A percentile compares a stretch with the other conserved stretches of the same genome.
These are phyloP conservation scores for Aspergillus glaucus DNA, from an alignment of 2,329 filamentous ascomycete genomes.

Conservation along the genomic window DNA sequence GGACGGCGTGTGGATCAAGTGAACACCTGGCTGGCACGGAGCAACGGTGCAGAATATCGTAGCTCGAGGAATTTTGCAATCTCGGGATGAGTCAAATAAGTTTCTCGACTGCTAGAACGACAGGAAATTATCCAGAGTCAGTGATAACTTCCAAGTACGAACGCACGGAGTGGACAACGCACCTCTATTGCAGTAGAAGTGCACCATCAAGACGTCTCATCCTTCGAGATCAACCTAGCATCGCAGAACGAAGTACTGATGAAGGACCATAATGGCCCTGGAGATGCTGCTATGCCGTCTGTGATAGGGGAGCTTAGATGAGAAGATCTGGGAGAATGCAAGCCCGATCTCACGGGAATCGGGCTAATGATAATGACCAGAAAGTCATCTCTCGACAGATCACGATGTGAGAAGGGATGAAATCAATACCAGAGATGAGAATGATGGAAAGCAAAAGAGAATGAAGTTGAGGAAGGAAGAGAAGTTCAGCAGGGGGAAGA, in stretches of 20 bases:
- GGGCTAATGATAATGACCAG: not conserved
- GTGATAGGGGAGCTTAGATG: too few species aligned
- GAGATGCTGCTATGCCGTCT: too few species aligned
- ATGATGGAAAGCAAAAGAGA: not conserved
- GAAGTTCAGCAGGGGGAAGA: slow-evolving; percentile 4
- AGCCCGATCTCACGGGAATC: not conserved
- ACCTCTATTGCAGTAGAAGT: not conserved
- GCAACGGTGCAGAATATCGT: not conserved
- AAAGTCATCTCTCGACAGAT: not conserved
- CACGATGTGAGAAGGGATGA: not conserved
- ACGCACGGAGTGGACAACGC: too few species aligned
- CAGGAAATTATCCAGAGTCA: too few species aligned
- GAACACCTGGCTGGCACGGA: not conserved
- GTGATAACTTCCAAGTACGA: too few species aligned
- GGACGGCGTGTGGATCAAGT: not conserved
- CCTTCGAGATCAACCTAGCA: not conserved
- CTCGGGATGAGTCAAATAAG: too few species aligned
- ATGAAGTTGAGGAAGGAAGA: not conserved
- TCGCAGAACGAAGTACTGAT: not conserved
- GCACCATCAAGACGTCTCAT: not conserved
- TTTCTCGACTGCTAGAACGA: too few species aligned
- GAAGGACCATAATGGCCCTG: not conserved
- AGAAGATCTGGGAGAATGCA: not conserved
- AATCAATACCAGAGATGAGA: not conserved
- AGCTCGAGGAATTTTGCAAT: not conserved